phyloP scores from a whole-genome alignment of 805 yeast species.

The Hanseniaspora taiwanica region DNA sequence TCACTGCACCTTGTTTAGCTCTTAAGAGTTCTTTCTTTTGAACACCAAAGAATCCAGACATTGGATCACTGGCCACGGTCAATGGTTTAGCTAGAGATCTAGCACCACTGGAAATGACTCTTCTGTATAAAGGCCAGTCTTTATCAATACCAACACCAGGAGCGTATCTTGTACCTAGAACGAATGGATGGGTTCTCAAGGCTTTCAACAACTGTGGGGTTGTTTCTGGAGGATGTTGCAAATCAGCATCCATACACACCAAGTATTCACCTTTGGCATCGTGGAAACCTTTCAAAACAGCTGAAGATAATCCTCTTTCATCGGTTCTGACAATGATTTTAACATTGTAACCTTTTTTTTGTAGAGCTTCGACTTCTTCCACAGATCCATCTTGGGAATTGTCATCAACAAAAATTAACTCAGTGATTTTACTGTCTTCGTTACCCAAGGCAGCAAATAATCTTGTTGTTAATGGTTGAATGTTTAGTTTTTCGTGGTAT shows the following conservation, averaged over 20 bases:
- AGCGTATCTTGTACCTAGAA: slow-evolving; percentile 39
- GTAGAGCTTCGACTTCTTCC: slow-evolving; percentile 34
- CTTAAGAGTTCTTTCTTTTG: slow-evolving; percentile 30
- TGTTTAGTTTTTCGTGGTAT: slow-evolving; percentile 35
- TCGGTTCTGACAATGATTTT: slow-evolving; percentile 36
- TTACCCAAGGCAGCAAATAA: slow-evolving; percentile 36
- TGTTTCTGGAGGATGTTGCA: slow-evolving; percentile 40
- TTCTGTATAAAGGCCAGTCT: slow-evolving; percentile 39
- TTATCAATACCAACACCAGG: slow-evolving; percentile 41
- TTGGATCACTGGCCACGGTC: slow-evolving; percentile 39
- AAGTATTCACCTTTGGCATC: slow-evolving; percentile 35
- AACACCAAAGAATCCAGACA: slow-evolving; percentile 40
- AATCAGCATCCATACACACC: slow-evolving; percentile 41
- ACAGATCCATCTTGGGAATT: slow-evolving; percentile 40
- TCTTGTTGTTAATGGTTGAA: slow-evolving; percentile 35
- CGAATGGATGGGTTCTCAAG: slow-evolving; percentile 30
- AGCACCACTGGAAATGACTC: slow-evolving; percentile 37
- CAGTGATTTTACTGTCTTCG: slow-evolving; percentile 28
- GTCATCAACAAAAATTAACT: slow-evolving; percentile 38
- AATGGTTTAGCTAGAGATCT: slow-evolving; percentile 36
- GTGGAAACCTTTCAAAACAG: slow-evolving; percentile 34
- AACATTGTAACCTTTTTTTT: slow-evolving; percentile 34
- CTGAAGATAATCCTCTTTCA: slow-evolving; percentile 38
- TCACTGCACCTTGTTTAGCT: slow-evolving; percentile 25
- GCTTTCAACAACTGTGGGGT: slow-evolving; percentile 32